Evolutionary conservation across 345 rosid species (phyloP), one percentile per base, ranked within the genome.

Genomic region (Rhodomyrtus tomentosa): DNA sequence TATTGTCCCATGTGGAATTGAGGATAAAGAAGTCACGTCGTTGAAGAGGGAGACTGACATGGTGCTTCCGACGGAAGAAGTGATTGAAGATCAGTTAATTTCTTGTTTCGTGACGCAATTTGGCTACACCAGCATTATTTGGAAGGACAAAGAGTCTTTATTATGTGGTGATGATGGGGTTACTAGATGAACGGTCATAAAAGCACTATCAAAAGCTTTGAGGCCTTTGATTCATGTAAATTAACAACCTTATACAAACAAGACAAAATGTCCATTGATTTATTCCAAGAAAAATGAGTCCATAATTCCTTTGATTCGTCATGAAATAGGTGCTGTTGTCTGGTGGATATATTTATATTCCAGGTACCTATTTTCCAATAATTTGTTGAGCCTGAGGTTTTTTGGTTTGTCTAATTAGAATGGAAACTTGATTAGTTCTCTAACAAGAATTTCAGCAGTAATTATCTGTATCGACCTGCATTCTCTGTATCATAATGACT

Each of bases 1-100:
- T 84, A 95, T 95, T 25, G 96, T 97, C 79, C 98, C 99, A 80
- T 95, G 98, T 86, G 98, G 99, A 84, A 96, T 95, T 87, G 92
- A 93, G 36, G 93, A 92, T 89, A 96, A 97, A 89, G 94, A 91
- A 81, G 98, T 95, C 76, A 94, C 98, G 13, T 91, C 98, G 27
- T 90, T 92, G 92, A 91, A 91, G 87, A 93, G 88, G 89, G 99
- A 95, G 93, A 89, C 94, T 52, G 87, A 90, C 84, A 79, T 52
- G 24, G 83, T 38, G 79, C 91, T 95, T 91, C 98, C 95, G 73
- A 86, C 91, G 7, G 98, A 97, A 83, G 93, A 92, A 84, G 91
- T 88, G 50, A 89, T 97, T 84, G 93, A 94, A 82, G 95, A 93
- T 74, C 98, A 95, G 84, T 89, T 97, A 88, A 88, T 95, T 89